Conservation (phyloP, 164 flowering plant genomes). For the Berberis vulgaris region DNA sequence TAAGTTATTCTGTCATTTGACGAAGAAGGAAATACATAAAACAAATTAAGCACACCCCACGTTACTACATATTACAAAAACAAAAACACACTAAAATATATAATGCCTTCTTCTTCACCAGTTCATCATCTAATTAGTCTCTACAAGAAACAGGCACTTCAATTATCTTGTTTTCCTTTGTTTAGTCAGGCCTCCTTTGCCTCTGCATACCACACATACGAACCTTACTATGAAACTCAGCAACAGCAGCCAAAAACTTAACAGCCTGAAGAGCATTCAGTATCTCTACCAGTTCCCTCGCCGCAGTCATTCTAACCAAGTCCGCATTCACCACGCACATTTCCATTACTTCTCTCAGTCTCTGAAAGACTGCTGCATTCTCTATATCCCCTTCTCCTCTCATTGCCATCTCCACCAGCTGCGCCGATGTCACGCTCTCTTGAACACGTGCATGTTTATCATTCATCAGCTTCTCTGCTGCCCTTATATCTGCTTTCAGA, state of each 20-base stretch:
- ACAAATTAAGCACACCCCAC: no score
- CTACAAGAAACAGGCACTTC: no score
- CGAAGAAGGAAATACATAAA: no score
- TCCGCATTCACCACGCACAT: conserved; percentile 33
- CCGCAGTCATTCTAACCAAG: conserved; percentile 27
- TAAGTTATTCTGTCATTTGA: no score
- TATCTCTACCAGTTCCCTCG: conserved; percentile 27
- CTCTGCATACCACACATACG: no score
- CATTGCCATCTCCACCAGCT: conserved; percentile 20
- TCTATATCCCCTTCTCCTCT: conserved; percentile 13
- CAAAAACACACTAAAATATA: no score
- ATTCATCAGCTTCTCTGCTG: conserved; percentile 24
- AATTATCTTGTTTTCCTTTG: no score
- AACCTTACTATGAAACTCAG: conserved; percentile 22
- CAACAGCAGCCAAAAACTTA: conserved; percentile 31
- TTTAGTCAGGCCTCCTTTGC: no score
- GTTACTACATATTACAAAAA: no score
- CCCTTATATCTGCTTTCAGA: conserved; percentile 23
- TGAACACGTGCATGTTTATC: conserved; percentile 47
- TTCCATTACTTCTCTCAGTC: conserved; percentile 20
- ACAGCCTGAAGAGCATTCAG: conserved; percentile 36
- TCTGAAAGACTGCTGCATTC: conserved; percentile 2
- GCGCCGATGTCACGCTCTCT: conserved; percentile 45
- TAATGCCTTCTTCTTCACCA: no score
- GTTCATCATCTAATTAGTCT: no score